Base-by-base conservation (phyloP, 257 asterid species). In the Nicotiana knightiana region DNA sequence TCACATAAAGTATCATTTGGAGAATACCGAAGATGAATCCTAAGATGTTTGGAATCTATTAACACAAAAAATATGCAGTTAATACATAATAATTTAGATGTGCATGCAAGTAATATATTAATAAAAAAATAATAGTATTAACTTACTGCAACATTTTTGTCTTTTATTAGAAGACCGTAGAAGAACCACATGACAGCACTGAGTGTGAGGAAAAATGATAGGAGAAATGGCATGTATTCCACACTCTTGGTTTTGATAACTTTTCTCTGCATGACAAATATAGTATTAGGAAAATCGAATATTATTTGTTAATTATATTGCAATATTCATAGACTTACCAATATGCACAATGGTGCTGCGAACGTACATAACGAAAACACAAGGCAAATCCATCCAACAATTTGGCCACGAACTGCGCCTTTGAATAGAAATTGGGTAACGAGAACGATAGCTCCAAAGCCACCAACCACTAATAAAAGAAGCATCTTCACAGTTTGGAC, bases 111-210 rank as follows among this genome's bases (percentile, higher is more conserved):
- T 8, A 39, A 39, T 21, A 21, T 21, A 21, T 1, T 39, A 39
- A 39, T 39, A 3, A 39, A 39, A 21, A 39, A 39, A 7, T 1
- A 39, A 39, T 39, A 39, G 48, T 39, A 7, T 39, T 39, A 39
- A 39, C 48, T 39, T 39, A 39, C 48, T 39, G 48, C 48, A 39
- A 39, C 48, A 39, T 7, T 39, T 39, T 39, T 39, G 84, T 90
- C 86, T 3, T 88, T 83, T 39, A 77, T 63, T 2, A 85, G 53
- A 1, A 93, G 48, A 30, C 97, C 97, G 6, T 91, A 93, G 78
- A 89, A 86, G 77, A 90, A 93, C 93, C 97, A 93, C 86, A 88
- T 86, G 73, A 93, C 92, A 0, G 96, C 93, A 83, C 91, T 93
- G 24, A 93, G 54, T 13, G 96, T 90, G 83, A 93, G 96, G 78